Evolutionary conservation across 1,139 yeast species (phyloP).

Genomic region (Candida anutae): DNA sequence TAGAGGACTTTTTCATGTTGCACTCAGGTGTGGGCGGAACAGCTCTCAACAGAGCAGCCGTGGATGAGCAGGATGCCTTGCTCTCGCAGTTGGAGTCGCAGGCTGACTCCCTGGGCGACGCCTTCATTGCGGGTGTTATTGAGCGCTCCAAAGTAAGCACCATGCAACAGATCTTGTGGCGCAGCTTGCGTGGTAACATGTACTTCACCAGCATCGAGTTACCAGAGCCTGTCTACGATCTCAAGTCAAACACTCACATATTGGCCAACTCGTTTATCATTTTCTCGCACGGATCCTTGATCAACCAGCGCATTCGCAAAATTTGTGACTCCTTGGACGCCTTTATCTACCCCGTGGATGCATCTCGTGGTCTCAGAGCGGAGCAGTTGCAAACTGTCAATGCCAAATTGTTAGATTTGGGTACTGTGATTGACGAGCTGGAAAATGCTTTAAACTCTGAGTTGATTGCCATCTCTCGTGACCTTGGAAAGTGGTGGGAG

Average conservation of each 20-base stretch:
- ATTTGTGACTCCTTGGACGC: conserved; percentile 43
- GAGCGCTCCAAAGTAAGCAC: conserved; percentile 61
- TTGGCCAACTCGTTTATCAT: conserved; percentile 38
- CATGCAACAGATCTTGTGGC: conserved; percentile 86
- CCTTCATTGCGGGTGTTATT: conserved; percentile 78
- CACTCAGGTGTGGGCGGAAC: conserved; percentile 19
- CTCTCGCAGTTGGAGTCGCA: conserved; percentile 23
- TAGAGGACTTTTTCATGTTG: conserved; percentile 53
- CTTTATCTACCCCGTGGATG: conserved; percentile 31
- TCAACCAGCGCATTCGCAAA: conserved; percentile 33
- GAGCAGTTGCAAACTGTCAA: conserved; percentile 53
- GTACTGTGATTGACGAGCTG: conserved; percentile 45
- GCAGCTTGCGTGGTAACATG: conserved; percentile 85
- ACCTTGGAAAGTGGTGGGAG: conserved; percentile 64
- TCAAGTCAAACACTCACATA: conserved; percentile 22
- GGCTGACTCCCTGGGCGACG: conserved; percentile 12
- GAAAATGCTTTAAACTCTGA: conserved; percentile 62
- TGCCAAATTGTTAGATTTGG: conserved; percentile 47
- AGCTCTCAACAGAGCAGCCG: too few species aligned
- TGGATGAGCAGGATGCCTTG: conserved; percentile 13
- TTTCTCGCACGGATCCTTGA: conserved; percentile 37
- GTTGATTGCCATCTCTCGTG: conserved; percentile 64
- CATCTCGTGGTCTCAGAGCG: conserved; percentile 18
- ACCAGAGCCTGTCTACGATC: conserved; percentile 43
- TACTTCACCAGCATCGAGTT: conserved; percentile 67